Conservation (phyloP, 164 flowering plant genomes). For the Saururus chinensis region DNA sequence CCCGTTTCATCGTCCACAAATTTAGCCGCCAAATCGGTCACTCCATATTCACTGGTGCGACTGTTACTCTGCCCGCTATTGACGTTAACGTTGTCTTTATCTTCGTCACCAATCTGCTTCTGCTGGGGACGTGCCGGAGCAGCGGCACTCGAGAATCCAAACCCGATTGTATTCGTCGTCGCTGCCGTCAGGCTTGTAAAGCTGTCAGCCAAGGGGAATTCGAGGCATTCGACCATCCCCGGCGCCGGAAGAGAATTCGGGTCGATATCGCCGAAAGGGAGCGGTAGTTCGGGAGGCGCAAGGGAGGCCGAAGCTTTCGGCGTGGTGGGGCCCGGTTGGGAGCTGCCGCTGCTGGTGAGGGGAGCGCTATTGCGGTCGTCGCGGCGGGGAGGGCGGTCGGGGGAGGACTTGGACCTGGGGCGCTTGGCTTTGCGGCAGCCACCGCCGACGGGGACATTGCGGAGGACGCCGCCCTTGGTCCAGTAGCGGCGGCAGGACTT, state of each 20-base stretch:
- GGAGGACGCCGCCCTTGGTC: conserved; percentile 87
- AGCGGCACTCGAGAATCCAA: conserved; percentile 11
- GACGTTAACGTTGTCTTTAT: neutral
- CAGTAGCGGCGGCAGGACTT: conserved; percentile 74
- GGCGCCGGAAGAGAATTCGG: conserved; percentile 3
- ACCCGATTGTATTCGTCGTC: conserved; percentile 19
- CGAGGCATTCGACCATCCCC: conserved; percentile 15
- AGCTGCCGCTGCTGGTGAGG: conserved; percentile 37
- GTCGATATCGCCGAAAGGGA: conserved; percentile 12
- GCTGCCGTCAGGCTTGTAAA: conserved; percentile 44
- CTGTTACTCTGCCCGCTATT: conserved; percentile 2
- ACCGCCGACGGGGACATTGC: conserved; percentile 82
- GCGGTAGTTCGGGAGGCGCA: conserved; percentile 9
- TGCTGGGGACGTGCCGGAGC: conserved; percentile 14
- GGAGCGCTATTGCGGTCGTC: conserved; percentile 13
- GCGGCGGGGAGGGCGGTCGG: neutral
- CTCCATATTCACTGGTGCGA: conserved; percentile 9
- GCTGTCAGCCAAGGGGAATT: conserved; percentile 37
- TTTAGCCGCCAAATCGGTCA: no score
- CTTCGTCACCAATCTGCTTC: conserved; percentile 9
- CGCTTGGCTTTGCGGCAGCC: conserved; percentile 58
- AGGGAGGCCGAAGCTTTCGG: conserved; percentile 19
- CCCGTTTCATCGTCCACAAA: no score
- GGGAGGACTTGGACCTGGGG: conserved; percentile 12
- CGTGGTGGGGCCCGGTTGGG: conserved; percentile 25